A percentile compares a stretch with the other conserved stretches of the same genome.
These are phyloP conservation scores for Tubosaeta brunneosetosa DNA, from an alignment of 768 basidiomycete genomes.

Conservation along the genomic window DNA sequence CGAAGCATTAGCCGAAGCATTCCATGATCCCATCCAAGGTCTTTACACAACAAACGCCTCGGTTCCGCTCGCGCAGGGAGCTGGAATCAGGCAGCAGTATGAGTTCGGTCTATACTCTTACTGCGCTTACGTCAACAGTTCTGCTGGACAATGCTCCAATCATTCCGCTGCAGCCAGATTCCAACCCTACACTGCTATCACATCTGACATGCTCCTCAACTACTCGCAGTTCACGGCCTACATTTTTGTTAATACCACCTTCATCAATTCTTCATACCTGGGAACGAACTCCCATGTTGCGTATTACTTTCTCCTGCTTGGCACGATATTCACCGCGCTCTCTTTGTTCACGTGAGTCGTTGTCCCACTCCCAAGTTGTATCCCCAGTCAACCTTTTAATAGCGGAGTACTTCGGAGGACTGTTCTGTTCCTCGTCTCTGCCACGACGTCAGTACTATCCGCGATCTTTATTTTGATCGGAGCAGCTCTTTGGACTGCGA, in stretches of 20 bases:
- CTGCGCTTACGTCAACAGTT: conserved; percentile 63
- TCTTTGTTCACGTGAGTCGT: conserved; percentile 61
- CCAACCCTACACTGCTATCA: conserved; percentile 59
- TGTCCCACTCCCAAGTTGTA: neutral
- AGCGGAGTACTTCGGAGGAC: conserved; percentile 68
- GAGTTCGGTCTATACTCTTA: conserved; percentile 78
- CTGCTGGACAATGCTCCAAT: conserved; percentile 61
- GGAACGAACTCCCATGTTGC: conserved; percentile 63
- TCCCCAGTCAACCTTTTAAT: conserved; percentile 5
- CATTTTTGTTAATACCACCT: conserved; percentile 50
- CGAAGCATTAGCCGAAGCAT: conserved; percentile 43
- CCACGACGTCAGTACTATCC: conserved; percentile 55
- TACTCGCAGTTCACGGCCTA: conserved; percentile 52
- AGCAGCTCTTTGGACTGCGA: conserved; percentile 72
- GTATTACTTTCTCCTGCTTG: conserved; percentile 71
- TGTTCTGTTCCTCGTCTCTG: conserved; percentile 63
- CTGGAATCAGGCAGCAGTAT: conserved; percentile 68
- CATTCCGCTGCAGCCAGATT: conserved; percentile 54
- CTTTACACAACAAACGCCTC: conserved; percentile 67
- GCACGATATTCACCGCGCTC: conserved; percentile 60
- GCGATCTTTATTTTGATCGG: conserved; percentile 63
- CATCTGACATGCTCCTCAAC: conserved; percentile 63
- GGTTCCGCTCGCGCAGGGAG: conserved; percentile 49
- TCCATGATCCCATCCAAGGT: conserved; percentile 54
- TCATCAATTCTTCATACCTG: conserved; percentile 57